Base-by-base conservation (phyloP, 1,284 basidiomycete species). In the Ceratobasidium sp. region DNA sequence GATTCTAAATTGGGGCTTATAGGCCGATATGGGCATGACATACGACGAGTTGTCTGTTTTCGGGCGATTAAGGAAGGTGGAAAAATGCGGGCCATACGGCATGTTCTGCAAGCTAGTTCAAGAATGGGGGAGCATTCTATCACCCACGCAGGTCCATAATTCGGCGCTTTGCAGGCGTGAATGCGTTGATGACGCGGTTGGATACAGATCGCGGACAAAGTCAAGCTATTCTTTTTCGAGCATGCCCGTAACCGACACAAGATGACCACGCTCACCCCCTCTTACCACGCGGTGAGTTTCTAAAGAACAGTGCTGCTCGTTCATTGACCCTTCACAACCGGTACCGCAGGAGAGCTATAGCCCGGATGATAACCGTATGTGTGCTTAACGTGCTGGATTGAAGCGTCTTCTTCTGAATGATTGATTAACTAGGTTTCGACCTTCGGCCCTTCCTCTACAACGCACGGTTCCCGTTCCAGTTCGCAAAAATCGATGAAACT, bases 11-110 rank as follows among this genome's bases (percentile, higher is more conserved):
- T 16, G 73, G 49, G 12, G 9, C 59, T 51, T 61, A 46, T 72
- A 93, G 91, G 94, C 89, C 11, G 96, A 98, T 78, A 96, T 97
- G 95, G 97, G 96, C 25, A 98, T 99, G 96, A 98, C 96, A 0
- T 99, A 99, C 80, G 94, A 99, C 77, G 96, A 99, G 78, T 86
- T 99, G 18, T 95, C 92, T 7, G 87, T 95, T 30, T 97, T 96
- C 77, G 97, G 96, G 36, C 85, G 95, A 40, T 84, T 99, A 46
- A 88, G 97, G 72, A 99, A 99, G 82, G 88, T 97, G 38, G 94
- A 96, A 77, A 98, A 98, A 82, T 96, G 94, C 77, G 97, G 97
- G 0, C 96, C 97, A 0, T 98, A 95, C 81, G 92, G 91, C 82
- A 98, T 92, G 86, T 99, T 96, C 79, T 94, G 91, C 58, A 98